A percentile compares a stretch with the other conserved stretches of the same genome.
These are phyloP conservation scores for Apiospora pterosperma DNA, from an alignment of 2,329 filamentous ascomycete species.

Conservation along the genomic window DNA sequence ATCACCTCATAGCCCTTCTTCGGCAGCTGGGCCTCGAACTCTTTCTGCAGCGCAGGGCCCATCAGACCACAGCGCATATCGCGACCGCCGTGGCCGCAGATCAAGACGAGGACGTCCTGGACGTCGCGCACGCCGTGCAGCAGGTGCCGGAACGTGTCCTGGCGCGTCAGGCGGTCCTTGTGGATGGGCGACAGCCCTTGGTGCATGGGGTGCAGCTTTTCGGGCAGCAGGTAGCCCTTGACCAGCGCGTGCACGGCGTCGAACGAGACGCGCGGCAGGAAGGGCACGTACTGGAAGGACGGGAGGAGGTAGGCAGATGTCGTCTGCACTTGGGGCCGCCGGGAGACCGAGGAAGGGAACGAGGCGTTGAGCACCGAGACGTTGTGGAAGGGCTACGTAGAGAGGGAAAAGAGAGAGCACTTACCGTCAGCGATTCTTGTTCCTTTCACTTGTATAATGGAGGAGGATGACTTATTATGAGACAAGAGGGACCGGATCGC, in stretches of 20 bases:
- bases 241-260: conserved; percentile 55
- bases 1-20: conserved; percentile 47
- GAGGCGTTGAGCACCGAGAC: conserved; percentile 75
- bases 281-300: conserved; percentile 75
- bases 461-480: background rate
- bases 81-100: conserved; percentile 82
- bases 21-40: conserved; percentile 63
- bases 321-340: conserved; percentile 40
- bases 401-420: conserved; percentile 10
- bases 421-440: conserved; percentile 28
- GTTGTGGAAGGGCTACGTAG: conserved; percentile 73
- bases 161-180: conserved; percentile 47
- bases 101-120: conserved; percentile 69
- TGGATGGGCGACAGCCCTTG: conserved; percentile 56
- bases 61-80: conserved; percentile 80
- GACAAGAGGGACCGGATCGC: background rate
- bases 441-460: background rate
- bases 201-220: conserved; percentile 59
- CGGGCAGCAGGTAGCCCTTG: conserved; percentile 64
- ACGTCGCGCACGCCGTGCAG: conserved; percentile 59
- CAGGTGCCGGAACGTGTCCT: conserved; percentile 47
- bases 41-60: conserved; percentile 66
- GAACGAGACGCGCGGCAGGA: conserved; percentile 60
- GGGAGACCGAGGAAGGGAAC: conserved; percentile 51
- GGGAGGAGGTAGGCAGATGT: conserved; percentile 76